These are phyloP conservation scores for Pseudopediastrum boryanum DNA, from an alignment of 139 green algal genomes.

Conservation along the genomic window DNA sequence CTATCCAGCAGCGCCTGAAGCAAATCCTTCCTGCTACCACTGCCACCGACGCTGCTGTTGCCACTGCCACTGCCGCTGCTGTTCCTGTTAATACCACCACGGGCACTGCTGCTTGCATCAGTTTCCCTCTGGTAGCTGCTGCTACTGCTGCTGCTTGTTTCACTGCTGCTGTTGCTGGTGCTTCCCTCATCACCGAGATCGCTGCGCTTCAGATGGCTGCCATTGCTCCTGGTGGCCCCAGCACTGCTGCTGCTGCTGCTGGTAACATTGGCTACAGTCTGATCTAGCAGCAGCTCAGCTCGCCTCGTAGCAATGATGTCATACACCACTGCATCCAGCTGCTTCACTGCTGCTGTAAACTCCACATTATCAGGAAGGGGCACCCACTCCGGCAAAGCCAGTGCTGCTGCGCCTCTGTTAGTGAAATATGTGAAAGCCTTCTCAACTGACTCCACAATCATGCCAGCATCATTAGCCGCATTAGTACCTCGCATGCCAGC, in stretches of 20 bases:
- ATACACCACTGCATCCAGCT: slow-evolving; percentile 83
- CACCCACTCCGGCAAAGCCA: slow-evolving; percentile 83
- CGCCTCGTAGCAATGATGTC: slow-evolving; percentile 65
- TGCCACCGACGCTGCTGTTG: not conserved
- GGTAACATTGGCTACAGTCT: not conserved
- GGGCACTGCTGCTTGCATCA: no score
- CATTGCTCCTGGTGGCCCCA: not conserved
- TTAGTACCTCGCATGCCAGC: not conserved
- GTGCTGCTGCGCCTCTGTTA: slow-evolving; percentile 34
- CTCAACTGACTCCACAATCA: slow-evolving; percentile 48
- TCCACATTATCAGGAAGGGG: slow-evolving; percentile 82
- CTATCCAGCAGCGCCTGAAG: slow-evolving; percentile 72
- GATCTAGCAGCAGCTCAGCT: slow-evolving; percentile 23
- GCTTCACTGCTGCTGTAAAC: slow-evolving; percentile 74
- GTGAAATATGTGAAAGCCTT: slow-evolving; percentile 81
- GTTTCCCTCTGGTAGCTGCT: no score
- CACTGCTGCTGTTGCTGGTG: no score
- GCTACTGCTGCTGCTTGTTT: no score
- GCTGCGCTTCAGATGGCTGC: no score
- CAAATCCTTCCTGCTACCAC: slow-evolving; percentile 52
- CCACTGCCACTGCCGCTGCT: not conserved
- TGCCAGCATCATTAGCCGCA: slow-evolving; percentile 8
- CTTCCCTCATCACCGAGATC: no score
- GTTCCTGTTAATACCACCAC: no score
- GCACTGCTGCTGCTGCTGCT: not conserved